phyloP scores from a whole-genome alignment of 2,329 filamentous ascomycete genomes.

The Pseudopyrenochaeta lycopersici region DNA sequence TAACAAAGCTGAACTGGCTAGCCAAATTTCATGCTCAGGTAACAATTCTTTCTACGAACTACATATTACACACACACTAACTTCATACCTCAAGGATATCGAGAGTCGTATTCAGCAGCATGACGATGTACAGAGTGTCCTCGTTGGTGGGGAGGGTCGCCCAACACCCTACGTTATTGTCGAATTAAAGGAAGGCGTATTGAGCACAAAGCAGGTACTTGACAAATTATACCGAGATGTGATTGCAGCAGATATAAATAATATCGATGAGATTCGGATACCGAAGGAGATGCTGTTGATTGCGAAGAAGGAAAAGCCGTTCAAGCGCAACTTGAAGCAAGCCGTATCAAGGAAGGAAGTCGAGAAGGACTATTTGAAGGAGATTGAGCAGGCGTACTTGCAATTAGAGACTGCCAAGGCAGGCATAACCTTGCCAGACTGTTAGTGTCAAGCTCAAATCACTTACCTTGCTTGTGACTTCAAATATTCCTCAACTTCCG shows the following conservation, averaged over 20 bases:
- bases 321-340: slow-evolving; percentile 21
- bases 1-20: slow-evolving; percentile 29
- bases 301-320: slow-evolving; percentile 21
- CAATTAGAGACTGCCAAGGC: slow-evolving; percentile 3
- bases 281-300: slow-evolving; percentile 22
- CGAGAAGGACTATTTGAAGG: slow-evolving; percentile 23
- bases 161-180: slow-evolving; percentile 25
- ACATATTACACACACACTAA: background rate
- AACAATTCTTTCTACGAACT: background rate
- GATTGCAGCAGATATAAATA: slow-evolving; percentile 6
- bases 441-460: background rate
- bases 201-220: slow-evolving; percentile 11
- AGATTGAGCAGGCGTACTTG: slow-evolving; percentile 27
- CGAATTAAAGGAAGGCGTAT: slow-evolving; percentile 17
- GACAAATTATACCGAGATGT: slow-evolving; percentile 14
- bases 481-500: background rate
- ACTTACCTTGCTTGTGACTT: background rate
- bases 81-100: slow-evolving; percentile 8
- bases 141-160: slow-evolving; percentile 26
- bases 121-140: slow-evolving; percentile 11
- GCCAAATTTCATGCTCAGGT: slow-evolving; percentile 25
- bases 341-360: slow-evolving; percentile 21
- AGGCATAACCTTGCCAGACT: background rate
- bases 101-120: slow-evolving; percentile 22
- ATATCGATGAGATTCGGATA: slow-evolving; percentile 16